phyloP scores from a whole-genome alignment of 176 grass and related monocot species.

The Calamus simplicifolius region DNA sequence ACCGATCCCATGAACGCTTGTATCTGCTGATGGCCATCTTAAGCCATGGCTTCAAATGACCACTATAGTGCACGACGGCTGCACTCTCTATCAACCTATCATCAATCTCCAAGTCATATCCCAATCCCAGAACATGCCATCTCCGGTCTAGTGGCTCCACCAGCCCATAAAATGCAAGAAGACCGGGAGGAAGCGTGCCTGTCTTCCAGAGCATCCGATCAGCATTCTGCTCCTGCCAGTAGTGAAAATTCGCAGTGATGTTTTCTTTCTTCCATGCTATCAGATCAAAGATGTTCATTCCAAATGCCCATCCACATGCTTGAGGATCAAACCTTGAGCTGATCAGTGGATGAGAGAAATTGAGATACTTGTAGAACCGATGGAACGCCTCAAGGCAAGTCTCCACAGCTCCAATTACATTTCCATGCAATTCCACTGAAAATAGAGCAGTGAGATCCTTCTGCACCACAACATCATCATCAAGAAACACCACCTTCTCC shows the following conservation, averaged over 20 bases:
- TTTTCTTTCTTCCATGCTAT: slow-evolving; percentile 92
- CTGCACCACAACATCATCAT: slow-evolving; percentile 98
- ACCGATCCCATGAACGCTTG: slow-evolving; percentile 77
- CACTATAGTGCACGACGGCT: slow-evolving; percentile 88
- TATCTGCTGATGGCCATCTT: slow-evolving; percentile 87
- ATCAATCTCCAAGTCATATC: slow-evolving; percentile 91
- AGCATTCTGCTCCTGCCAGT: slow-evolving; percentile 91
- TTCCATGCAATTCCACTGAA: slow-evolving; percentile 89
- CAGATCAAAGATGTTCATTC: slow-evolving; percentile 96
- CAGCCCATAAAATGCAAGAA: slow-evolving; percentile 87
- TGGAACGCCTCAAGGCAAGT: slow-evolving; percentile 98
- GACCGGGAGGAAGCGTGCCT: slow-evolving; percentile 75
- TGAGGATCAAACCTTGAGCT: slow-evolving; percentile 90
- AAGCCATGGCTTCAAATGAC: slow-evolving; percentile 96
- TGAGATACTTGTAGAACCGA: slow-evolving; percentile 93
- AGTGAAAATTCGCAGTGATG: slow-evolving; percentile 65
- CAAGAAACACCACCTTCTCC: slow-evolving; percentile 93
- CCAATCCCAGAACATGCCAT: slow-evolving; percentile 93
- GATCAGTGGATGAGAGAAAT: slow-evolving; percentile 72
- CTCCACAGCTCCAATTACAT: slow-evolving; percentile 96
- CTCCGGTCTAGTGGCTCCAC: slow-evolving; percentile 91
- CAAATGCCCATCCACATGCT: slow-evolving; percentile 97
- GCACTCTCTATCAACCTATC: slow-evolving; percentile 94
- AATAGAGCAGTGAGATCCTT: slow-evolving; percentile 91
- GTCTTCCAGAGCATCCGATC: slow-evolving; percentile 73